Evolutionary conservation across 2,329 filamentous ascomycete genomes (phyloP), one percentile per base, ranked within the genome.

Genomic region (Colletotrichum lindemuthianum): DNA sequence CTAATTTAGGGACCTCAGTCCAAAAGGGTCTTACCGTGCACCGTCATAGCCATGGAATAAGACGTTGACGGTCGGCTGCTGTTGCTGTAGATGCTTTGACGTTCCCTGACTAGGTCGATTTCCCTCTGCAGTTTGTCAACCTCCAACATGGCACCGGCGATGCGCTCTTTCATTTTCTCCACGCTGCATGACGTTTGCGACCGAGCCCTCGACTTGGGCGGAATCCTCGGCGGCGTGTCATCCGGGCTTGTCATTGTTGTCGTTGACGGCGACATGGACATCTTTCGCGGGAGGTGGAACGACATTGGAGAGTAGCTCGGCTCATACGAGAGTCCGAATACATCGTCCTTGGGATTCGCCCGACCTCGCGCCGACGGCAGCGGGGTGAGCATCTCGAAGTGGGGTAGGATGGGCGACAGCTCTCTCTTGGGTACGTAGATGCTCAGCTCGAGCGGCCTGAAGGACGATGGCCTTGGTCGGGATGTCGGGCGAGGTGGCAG

Each of bases 21-120:
- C 37, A 34, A 13, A 37, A 51, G 41, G 24, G 24, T 24, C 65
- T 60, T 65, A 67, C 65, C 65, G 54, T 55, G 53, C 54, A 24
- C 33, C 33, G 51, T 65, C 55, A 50, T 50, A 43, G 72, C 72
- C 69, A 76, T 71, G 24, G 81, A 84, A 66, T 82, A 76, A 16
- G 81, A 76, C 43, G 83, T 87, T 45, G 84, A 83, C 37, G 85
- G 84, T 52, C 85, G 80, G 47, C 67, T 68, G 72, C 84, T 86
- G 64, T 24, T 24, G 24, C 72, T 77, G 67, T 86, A 88, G 39
- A 88, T 74, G 72, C 84, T 89, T 74, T 87, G 85, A 64, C 86
- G 82, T 77, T 88, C 85, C 32, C 88, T 82, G 24, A 86, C 78
- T 54, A 85, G 81, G 56, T 90, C 84, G 57, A 90, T 88, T 68